Evolutionary conservation across 2,329 filamentous ascomycete species (phyloP), one percentile per base, ranked within the genome.

Genomic region (Penicillium brasilianum): DNA sequence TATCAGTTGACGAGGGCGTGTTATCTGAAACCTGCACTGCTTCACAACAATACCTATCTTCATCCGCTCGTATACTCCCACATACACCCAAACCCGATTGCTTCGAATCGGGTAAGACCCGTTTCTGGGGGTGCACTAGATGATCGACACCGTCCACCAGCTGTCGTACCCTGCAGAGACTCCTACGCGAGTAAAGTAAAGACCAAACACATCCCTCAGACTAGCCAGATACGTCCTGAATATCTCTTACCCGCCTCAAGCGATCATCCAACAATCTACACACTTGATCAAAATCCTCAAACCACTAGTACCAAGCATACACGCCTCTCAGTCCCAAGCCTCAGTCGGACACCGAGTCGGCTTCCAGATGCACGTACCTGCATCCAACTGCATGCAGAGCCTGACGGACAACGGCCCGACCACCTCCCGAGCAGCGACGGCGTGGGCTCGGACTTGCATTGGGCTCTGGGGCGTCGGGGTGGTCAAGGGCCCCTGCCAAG

Each of bases 351-450:
- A 48, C 25, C 44, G n/a, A 14, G 6, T n/a, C 44, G 18, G 22
- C 44, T 28, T 30, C 25, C 25, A 6, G 14, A 28, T 62, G 59
- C 65, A 62, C 58, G 64, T 11, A 67, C 64, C 61, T 67, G 65
- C 64, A 67, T 66, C 16, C 36, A 55, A 18, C 57, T 61, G 56
- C 57, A 67, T 67, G 65, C 61, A 63, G 6, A 6, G 25, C 25
- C 25, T 16, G 44, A 1, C 41, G 34, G 34, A 14, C 41, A 49
- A 18, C n/a, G 7, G 28, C 41, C 22, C 30, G 16, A 14, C 14
- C 44, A 3, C 25, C 3, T 28, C n/a, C n/a, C n/a, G n/a, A n/a
- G n/a, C 25, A 30, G 22, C 25, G 25, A 48, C 13, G 20, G 2
- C 8, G 25, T 10, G 14, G 44, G 25, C 3, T 6, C 3, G 6